Evolutionary conservation across 176 grass and related monocot genomes (phyloP), one percentile per base, ranked within the genome.

Genomic region (Carex myosuroides): DNA sequence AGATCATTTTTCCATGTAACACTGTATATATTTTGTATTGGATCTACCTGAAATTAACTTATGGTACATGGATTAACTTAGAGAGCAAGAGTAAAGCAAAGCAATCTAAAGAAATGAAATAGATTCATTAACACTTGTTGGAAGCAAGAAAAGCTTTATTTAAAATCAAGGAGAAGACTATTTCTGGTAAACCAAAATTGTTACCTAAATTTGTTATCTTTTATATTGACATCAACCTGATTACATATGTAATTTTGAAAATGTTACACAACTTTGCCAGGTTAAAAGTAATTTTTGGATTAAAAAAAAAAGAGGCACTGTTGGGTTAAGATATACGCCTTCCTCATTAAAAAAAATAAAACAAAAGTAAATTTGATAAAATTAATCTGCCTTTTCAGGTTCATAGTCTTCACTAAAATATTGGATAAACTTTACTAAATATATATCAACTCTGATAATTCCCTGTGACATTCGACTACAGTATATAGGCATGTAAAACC

Each of bases 1-100:
- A 84, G 70, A 84, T 66, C 83, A 74, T 75, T 92, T 87, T 90
- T 72, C 85, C 64, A 60, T 50, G 55, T 71, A 35, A 74, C 21
- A 68, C 82, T 83, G 4, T 39, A 39, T 82, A 83, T 87, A 29
- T 44, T 85, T 21, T 12, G 70, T 75, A 53, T 53, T 86, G 48
- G 87, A 83, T 87, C 89, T 89, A 81, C 63, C 82, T 91, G 13
- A 44, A 22, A 14, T 16, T 33, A 76, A 66, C 20, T 24, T 29
- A 57, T 46, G 16, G 24, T 58, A 39, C 20, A 60, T 61, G 10
- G 65, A 71, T 85, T 14, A 75, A 52, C n/a, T 68, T 48, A 55
- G 14, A 61, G 56, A 21, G 14, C 10, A 46, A 75, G 18, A 42
- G 29, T 63, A 32, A 71, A 56, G 20, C 4, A 62, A 46, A 54